A percentile compares a stretch with the other conserved stretches of the same genome.
Conservation (phyloP, 73 alveolate genomes). For the Stentor roeselii region DNA sequence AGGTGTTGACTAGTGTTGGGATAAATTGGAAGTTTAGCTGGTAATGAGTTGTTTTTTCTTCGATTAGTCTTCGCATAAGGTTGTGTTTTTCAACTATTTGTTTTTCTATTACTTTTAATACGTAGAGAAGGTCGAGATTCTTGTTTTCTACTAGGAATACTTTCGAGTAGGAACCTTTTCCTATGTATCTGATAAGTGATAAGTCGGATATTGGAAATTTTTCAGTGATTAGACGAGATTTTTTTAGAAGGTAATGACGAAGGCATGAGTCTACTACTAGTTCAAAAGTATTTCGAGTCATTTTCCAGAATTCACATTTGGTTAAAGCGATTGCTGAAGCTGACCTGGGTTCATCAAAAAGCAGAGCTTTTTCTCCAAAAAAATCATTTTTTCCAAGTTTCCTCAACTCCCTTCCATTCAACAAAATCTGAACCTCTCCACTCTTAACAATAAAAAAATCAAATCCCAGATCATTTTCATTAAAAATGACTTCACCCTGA, state of each 20-base stretch:
- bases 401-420: conserved; percentile 33
- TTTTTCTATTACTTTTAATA: conserved; percentile 60
- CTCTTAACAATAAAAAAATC: conserved; percentile 44
- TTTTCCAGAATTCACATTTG: conserved; percentile 44
- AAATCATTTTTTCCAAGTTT: conserved; percentile 48
- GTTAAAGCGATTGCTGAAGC: conserved; percentile 51
- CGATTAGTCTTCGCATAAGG: conserved; percentile 46
- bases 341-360: conserved; percentile 44
- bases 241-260: conserved; percentile 34
- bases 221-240: conserved; percentile 20
- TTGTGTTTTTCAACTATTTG: conserved; percentile 52
- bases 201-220: conserved; percentile 48
- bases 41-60: conserved; percentile 51
- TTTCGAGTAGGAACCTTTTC: conserved; percentile 69
- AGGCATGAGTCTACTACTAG: conserved; percentile 35
- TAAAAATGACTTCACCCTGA: conserved; percentile 36
- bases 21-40: conserved; percentile 65
- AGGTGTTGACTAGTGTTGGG: conserved; percentile 58
- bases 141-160: conserved; percentile 66
- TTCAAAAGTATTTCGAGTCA: conserved; percentile 38
- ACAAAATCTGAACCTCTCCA: conserved; percentile 42
- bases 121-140: conserved; percentile 51
- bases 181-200: conserved; percentile 48
- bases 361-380: conserved; percentile 59
- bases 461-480: conserved; percentile 40